Conservation (phyloP, 768 basidiomycete genomes). For the Boletales sp. region DNA sequence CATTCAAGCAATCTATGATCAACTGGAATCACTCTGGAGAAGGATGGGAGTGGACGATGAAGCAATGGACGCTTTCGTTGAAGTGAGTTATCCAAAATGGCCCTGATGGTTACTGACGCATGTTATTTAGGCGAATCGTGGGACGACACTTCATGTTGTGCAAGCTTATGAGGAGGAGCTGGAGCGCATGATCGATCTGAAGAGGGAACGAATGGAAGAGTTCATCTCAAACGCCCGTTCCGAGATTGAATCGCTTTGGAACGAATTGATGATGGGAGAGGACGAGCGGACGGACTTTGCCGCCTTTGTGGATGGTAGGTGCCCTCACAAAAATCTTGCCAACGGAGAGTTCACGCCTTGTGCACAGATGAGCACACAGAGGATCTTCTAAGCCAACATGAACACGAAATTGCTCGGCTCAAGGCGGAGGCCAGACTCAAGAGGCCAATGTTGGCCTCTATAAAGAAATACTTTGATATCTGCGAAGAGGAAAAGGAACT, state of each 20-base stretch:
- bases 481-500: constrained; percentile 88
- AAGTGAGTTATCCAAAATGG: constrained; percentile 34
- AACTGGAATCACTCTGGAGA: constrained; percentile 87
- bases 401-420: constrained; percentile 76
- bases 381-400: constrained; percentile 80
- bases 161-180: constrained; percentile 86
- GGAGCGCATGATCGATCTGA: constrained; percentile 85
- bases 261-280: constrained; percentile 80
- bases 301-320: constrained; percentile 77
- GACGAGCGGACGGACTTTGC: constrained; percentile 80
- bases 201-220: constrained; percentile 79
- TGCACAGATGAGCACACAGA: constrained; percentile 79
- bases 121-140: constrained; percentile 48
- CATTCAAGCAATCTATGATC: constrained; percentile 93
- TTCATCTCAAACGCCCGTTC: constrained; percentile 80
- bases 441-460: constrained; percentile 65
- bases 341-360: background rate
- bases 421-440: constrained; percentile 82
- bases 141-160: constrained; percentile 74
- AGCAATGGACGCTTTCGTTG: constrained; percentile 92
- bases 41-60: constrained; percentile 75
- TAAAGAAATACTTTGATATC: constrained; percentile 89
- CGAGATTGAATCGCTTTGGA: constrained; percentile 81
- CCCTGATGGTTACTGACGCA: background rate
- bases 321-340: background rate